These are phyloP conservation scores for Raphanus hybrid DNA, from an alignment of 441 rosid species.

Conservation along the genomic window DNA sequence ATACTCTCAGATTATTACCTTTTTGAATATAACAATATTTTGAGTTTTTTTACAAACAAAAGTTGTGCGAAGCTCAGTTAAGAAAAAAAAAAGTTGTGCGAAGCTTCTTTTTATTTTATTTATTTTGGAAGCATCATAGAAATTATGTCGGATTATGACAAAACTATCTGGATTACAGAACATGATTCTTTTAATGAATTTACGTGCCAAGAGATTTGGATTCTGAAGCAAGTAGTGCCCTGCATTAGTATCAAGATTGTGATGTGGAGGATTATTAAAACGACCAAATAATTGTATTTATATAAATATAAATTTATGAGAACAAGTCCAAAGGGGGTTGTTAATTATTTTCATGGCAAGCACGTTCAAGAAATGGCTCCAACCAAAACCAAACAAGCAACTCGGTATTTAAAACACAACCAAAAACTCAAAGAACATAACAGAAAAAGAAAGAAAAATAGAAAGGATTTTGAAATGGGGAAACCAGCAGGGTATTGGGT, in stretches of 20 bases:
- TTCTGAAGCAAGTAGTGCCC: constrained; percentile 42
- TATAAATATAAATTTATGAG: constrained; percentile 4
- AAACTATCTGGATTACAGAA: constrained; percentile 17
- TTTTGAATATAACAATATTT: constrained; percentile 3
- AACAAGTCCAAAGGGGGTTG: constrained; percentile 30
- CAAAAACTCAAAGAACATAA: constrained; percentile 17
- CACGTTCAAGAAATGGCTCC: constrained; percentile 44
- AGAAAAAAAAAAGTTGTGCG: not conserved
- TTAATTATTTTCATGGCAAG: constrained; percentile 38
- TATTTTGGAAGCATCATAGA: not conserved
- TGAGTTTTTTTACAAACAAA: not conserved
- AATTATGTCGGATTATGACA: not conserved
- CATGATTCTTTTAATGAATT: not conserved
- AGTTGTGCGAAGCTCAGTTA: not conserved
- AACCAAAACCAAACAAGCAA: constrained; percentile 39
- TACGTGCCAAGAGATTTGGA: constrained; percentile 20
- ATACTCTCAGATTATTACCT: not conserved
- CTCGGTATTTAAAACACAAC: constrained; percentile 18
- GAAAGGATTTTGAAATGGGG: constrained; percentile 28
- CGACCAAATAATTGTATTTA: not conserved
- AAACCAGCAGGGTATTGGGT: constrained; percentile 83
- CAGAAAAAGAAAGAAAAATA: not conserved
- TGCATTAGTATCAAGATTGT: constrained; percentile 39
- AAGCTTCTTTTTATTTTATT: not conserved
- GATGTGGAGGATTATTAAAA: constrained; percentile 15